Evolutionary conservation across 139 green algal species (phyloP), one percentile per base, ranked within the genome.

Genomic region (Tetratostichococcus sp.): DNA sequence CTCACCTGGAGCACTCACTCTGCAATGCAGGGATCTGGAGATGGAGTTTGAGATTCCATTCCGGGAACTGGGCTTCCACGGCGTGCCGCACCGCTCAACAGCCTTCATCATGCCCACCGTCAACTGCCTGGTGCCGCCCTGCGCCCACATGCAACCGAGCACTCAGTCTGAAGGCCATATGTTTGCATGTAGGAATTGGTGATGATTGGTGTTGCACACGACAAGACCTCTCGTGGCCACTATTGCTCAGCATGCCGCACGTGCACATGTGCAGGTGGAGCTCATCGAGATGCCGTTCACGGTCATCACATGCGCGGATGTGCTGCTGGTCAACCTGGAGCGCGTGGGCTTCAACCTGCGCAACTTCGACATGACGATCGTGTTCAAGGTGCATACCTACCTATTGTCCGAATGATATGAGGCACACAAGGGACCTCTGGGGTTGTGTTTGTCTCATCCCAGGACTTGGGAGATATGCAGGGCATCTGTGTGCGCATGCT

Each of bases 21-120:
- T n/a, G n/a, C n/a, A n/a, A 23, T 70, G 66, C 75, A 86, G 82
- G 21, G 79, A 97, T 30, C 77, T 97, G 35, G 82, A 92, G 58
- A 86, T 99, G 34, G 96, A 99, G 87, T 99, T 97, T 83, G 95
- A 99, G 85, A 89, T 97, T 25, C 96, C 96, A 5, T 98, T 98
- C 86, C 87, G 93, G 30, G 92, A 99, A 72, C 89, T 99, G 21
- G 93, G 87, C 2, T 99, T 99, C 86, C 70, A 91, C 42, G 96
- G 96, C 4, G 94, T 98, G 59, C 93, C 95, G 11, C 79, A 90
- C 86, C 77, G 82, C 23, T 79, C 74, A n/a, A 96, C 88, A 30
- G 85, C 78, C 50, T 91, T 92, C 75, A 84, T 98, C 68, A 89
- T 99, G 81, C 96, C 96, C 66, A 97, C 94, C 1, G 93, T 98